phyloP scores from a whole-genome alignment of 140 eudicot species.

The Flaveria floridana region DNA sequence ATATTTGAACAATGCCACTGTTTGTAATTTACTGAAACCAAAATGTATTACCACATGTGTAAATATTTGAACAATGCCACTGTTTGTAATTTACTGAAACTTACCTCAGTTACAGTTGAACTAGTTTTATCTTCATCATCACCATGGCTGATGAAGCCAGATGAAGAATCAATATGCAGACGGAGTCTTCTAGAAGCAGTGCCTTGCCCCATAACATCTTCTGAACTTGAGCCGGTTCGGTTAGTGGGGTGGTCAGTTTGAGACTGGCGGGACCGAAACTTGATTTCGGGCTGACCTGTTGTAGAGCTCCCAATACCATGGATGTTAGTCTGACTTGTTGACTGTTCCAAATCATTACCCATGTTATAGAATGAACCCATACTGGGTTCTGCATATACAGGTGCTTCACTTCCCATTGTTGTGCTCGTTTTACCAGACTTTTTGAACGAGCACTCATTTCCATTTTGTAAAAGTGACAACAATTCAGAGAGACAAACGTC shows the following conservation, averaged over 20 bases:
- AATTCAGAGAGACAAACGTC: constrained; percentile 57
- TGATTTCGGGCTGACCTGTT: constrained; percentile 36
- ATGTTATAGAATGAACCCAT: constrained; percentile 10
- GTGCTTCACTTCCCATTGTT: constrained; percentile 27
- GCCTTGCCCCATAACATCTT: constrained; percentile 43
- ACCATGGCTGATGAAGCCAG: constrained; percentile 21
- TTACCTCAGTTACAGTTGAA: constrained; percentile 39
- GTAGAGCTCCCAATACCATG: constrained; percentile 14
- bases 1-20: not conserved
- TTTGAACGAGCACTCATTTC: constrained; percentile 28
- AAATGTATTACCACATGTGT: not conserved
- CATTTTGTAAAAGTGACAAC: constrained; percentile 39
- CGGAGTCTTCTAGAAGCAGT: constrained; percentile 63
- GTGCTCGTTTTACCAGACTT: constrained; percentile 9
- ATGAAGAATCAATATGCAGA: constrained; percentile 22
- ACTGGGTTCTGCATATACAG: not conserved
- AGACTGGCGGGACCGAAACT: constrained; percentile 42
- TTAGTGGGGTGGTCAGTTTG: constrained; percentile 33
- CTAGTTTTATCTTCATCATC: constrained; percentile 25
- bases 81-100: not conserved
- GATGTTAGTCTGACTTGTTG: constrained; percentile 26
- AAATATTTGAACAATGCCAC: not conserved
- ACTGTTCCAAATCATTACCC: constrained; percentile 24
- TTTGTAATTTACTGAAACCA: constrained; percentile 20
- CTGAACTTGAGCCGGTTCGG: constrained; percentile 29